Evolutionary conservation across 495 filamentous ascomycete species (phyloP), one percentile per base, ranked within the genome.

Genomic region (Gamarada debralockiae): DNA sequence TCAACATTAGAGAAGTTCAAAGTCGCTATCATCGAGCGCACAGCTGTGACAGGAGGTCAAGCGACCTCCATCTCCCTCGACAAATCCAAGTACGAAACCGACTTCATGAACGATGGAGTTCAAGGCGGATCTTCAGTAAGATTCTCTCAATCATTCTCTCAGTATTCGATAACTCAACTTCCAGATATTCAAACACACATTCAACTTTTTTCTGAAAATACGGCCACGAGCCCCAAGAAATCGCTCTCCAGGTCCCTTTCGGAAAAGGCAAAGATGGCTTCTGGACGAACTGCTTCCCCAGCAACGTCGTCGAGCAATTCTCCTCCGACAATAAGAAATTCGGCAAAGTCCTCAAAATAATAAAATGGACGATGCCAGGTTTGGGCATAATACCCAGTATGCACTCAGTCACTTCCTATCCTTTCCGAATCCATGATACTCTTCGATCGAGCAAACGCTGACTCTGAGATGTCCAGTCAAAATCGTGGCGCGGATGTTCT

Each of bases 261-360:
- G 89, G 89, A 13, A 90, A 92, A 63, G 87, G 78, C 4, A 59
- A 72, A 5, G 77, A 85, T 8, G 71, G 68, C 5, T 92, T 95
- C 69, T 95, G 86, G 85, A 86, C 84, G 10, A 92, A 95, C 61
- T 80, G 85, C 31, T 95, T 85, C 56, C 87, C 88, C 0, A 89
- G 81, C 39, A 69, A 79, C 15, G 68, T 92, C 1, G 70, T 92
- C 3, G 78, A 79, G 25, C 69, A 74, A 4, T 81, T 84, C 56
- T 75, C 79, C 14, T 65, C 61, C 1, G 87, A 92, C 56, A 83
- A 90, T 59, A 77, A 71, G 60, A 81, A 83, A 37, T 82, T 92
- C 43, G 76, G 73, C 3, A 71, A 56, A 23, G 79, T 90, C 55
- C 60, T 95, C 27, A 85, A 79, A 33, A 67, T 87, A 34, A 78